Evolutionary conservation across 768 basidiomycete genomes (phyloP).

Genomic region (Rhodosporidiobolus sp.): DNA sequence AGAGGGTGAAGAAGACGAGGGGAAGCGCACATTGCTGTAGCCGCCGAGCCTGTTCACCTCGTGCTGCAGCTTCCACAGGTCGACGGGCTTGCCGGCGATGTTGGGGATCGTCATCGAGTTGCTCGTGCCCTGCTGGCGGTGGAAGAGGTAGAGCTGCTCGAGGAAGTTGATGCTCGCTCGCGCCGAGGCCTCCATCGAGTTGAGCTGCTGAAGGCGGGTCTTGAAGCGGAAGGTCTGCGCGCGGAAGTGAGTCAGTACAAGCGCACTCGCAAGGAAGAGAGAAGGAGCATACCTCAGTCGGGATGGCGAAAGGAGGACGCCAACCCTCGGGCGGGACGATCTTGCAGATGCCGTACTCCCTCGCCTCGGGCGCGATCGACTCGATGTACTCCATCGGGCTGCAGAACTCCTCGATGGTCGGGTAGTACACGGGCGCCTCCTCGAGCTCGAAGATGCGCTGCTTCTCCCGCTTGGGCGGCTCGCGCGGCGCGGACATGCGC

Average conservation of each 20-base stretch:
- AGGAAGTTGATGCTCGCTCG: conserved; percentile 95
- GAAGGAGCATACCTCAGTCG: conserved; percentile 70
- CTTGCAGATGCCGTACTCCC: conserved; percentile 86
- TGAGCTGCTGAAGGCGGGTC: conserved; percentile 88
- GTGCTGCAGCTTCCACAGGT: conserved; percentile 88
- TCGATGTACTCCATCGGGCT: conserved; percentile 92
- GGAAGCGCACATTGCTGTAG: conserved; percentile 67
- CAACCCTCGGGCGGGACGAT: conserved; percentile 87
- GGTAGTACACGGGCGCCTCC: conserved; percentile 86
- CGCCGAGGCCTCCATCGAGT: conserved; percentile 95
- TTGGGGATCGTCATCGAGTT: conserved; percentile 85
- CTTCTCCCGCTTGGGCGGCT: conserved; percentile 18
- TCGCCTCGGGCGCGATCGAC: conserved; percentile 62
- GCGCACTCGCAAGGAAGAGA: too few relatives aligned
- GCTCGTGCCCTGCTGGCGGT: conserved; percentile 84
- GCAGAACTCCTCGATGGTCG: conserved; percentile 83
- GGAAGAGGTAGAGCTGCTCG: conserved; percentile 93
- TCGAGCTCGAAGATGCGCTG: conserved; percentile 73
- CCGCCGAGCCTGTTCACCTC: conserved; percentile 88
- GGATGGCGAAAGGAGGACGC: conserved; percentile 93
- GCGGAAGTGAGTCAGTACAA: not conserved
- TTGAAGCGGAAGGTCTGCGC: conserved; percentile 84
- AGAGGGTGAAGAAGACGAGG: conserved; percentile 5
- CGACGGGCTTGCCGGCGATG: conserved; percentile 86
- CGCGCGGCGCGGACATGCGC: conserved; percentile 36